These are phyloP conservation scores for Crithidia sp. DNA, from an alignment of 208 protist species.

Conservation along the genomic window DNA sequence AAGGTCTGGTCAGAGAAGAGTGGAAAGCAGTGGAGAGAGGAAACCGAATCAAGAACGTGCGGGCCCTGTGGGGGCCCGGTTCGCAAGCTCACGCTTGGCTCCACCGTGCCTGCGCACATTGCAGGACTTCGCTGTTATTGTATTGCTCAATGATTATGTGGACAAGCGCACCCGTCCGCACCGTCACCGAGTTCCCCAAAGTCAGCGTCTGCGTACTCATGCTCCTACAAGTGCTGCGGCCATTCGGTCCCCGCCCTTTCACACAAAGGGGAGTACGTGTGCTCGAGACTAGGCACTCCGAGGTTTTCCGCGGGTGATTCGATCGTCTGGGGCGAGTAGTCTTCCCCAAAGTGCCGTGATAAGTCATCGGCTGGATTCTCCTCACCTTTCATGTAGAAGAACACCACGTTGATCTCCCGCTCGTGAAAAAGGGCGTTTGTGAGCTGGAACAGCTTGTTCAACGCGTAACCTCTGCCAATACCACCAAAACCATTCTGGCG, in stretches of 20 bases:
- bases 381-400: not conserved
- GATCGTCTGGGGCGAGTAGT: not conserved
- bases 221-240: not conserved
- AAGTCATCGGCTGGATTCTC: not conserved
- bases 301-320: not conserved
- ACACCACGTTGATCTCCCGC: not conserved
- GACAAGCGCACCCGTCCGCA: not conserved
- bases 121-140: not conserved
- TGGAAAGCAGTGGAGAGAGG: not conserved
- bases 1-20: not conserved
- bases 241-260: not conserved
- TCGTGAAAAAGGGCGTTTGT: slow-evolving; percentile 6
- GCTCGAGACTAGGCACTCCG: not conserved
- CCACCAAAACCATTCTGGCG: slow-evolving; percentile 5
- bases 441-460: slow-evolving; percentile 17
- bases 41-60: not conserved
- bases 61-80: not conserved
- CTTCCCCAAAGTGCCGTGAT: not conserved
- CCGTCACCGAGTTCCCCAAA: not conserved
- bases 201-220: not conserved
- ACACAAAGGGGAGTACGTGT: not conserved
- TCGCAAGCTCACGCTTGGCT: not conserved
- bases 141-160: not conserved
- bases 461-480: slow-evolving; percentile 17
- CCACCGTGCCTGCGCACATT: not conserved